Percentiles rank a stretch among this genome's conserved stretches.
Evolutionary conservation across 208 protist genomes (phyloP).

Genomic region (Angomonas ambiguus): DNA sequence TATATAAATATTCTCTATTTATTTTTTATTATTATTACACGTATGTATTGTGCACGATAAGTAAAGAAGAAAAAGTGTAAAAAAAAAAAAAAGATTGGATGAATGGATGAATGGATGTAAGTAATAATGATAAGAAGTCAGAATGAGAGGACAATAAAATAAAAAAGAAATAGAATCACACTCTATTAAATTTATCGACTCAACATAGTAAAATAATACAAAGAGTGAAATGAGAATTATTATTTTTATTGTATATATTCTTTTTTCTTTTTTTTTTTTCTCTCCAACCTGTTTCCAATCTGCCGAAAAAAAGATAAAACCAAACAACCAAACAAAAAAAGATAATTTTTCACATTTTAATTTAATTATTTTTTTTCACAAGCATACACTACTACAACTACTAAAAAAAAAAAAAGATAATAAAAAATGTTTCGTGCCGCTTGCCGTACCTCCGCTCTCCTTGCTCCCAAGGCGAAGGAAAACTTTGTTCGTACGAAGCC

Average conservation of each 20-base stretch:
- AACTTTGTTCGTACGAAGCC: conserved; percentile 94
- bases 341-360: neutral
- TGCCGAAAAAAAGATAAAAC: no score
- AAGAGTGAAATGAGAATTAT: no score
- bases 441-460: conserved; percentile 22
- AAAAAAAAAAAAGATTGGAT: neutral
- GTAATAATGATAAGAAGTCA: neutral
- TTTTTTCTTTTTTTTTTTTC: conserved; percentile 12
- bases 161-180: no score
- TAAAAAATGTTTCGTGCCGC: conserved; percentile 7
- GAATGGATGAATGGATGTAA: neutral
- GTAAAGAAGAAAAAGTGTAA: no score
- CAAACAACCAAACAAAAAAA: conserved; percentile 1
- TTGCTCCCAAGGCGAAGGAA: conserved; percentile 57
- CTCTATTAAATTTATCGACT: no score
- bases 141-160: neutral
- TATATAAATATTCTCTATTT: neutral
- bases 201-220: no score
- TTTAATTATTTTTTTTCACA: conserved; percentile 10
- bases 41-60: neutral
- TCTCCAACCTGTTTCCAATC: no score
- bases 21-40: neutral
- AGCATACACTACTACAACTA: neutral
- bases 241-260: conserved; percentile 2
- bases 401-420: neutral